These are phyloP conservation scores for Hirschioporus abietinus DNA, from an alignment of 768 basidiomycete species.

Conservation along the genomic window DNA sequence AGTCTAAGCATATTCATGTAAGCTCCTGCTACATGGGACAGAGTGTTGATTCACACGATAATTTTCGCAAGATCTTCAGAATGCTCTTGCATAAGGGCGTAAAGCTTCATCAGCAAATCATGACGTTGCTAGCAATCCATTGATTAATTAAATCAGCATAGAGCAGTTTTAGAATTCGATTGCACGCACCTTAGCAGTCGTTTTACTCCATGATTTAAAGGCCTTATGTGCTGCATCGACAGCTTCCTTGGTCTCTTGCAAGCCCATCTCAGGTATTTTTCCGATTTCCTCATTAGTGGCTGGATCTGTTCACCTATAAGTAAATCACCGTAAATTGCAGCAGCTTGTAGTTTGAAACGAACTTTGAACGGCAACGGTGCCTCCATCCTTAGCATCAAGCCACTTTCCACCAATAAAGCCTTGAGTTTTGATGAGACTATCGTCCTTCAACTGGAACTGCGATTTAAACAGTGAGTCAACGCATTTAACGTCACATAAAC, in stretches of 20 bases:
- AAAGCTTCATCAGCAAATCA: constrained; percentile 77
- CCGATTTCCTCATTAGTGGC: constrained; percentile 82
- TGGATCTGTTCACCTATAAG: constrained; percentile 54
- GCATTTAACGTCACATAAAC: neutral
- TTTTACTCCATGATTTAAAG: constrained; percentile 81
- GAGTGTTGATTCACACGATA: constrained; percentile 48
- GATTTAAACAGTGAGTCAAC: neutral
- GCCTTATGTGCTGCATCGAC: constrained; percentile 77
- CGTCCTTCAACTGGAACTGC: constrained; percentile 75
- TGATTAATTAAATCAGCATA: neutral
- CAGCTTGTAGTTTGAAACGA: constrained; percentile 23
- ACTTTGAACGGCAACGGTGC: constrained; percentile 75
- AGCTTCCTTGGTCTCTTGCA: constrained; percentile 77
- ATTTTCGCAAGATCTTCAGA: constrained; percentile 83
- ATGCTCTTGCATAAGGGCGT: constrained; percentile 73
- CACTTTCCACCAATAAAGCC: constrained; percentile 83
- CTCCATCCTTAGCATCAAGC: constrained; percentile 72
- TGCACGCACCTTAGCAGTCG: constrained; percentile 70
- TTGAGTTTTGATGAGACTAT: constrained; percentile 67
- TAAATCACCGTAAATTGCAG: constrained; percentile 5
- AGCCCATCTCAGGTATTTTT: constrained; percentile 83
- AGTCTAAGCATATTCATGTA: constrained; percentile 43
- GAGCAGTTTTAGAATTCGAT: constrained; percentile 3
- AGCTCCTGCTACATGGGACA: neutral
- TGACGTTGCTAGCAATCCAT: constrained; percentile 56